These are phyloP conservation scores for Lanmaoa rubissima DNA, from an alignment of 768 basidiomycete genomes.

Conservation along the genomic window DNA sequence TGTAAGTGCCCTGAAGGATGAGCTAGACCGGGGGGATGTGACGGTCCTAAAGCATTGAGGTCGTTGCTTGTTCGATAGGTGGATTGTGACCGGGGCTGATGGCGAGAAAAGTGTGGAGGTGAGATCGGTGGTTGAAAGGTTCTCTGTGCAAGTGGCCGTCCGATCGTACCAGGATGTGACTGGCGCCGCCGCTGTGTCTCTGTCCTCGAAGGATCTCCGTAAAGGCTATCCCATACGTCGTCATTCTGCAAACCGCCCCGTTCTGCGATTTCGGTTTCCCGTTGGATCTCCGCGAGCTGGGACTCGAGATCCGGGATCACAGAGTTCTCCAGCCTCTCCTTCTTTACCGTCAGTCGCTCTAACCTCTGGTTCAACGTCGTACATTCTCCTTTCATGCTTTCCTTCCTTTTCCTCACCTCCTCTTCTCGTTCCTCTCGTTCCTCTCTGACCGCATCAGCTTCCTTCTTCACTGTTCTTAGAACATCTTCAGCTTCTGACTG, in stretches of 20 bases:
- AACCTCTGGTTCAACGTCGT: slow-evolving; percentile 53
- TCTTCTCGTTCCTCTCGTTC: slow-evolving; percentile 50
- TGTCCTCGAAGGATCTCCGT: slow-evolving; percentile 14
- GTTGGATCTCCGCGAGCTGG: slow-evolving; percentile 56
- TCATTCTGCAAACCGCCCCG: slow-evolving; percentile 26
- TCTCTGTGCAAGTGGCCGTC: slow-evolving; percentile 20
- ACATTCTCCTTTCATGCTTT: slow-evolving; percentile 58
- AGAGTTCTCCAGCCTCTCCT: slow-evolving; percentile 60
- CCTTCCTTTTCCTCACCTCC: slow-evolving; percentile 51
- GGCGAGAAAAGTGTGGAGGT: slow-evolving; percentile 26
- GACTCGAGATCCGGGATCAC: slow-evolving; percentile 67
- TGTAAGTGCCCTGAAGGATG: slow-evolving; percentile 13
- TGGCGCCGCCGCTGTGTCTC: slow-evolving; percentile 25
- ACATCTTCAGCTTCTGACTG: slow-evolving; percentile 42
- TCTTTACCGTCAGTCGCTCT: slow-evolving; percentile 64
- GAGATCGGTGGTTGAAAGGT: slow-evolving; percentile 21
- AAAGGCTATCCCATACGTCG: slow-evolving; percentile 15
- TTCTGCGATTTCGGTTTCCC: slow-evolving; percentile 50
- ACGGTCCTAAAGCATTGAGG: slow-evolving; percentile 5
- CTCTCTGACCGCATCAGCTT: slow-evolving; percentile 44
- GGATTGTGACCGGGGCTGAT: slow-evolving; percentile 29
- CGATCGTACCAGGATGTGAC: slow-evolving; percentile 31
- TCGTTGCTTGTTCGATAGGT: slow-evolving; percentile 22
- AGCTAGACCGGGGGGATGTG: slow-evolving; percentile 17
- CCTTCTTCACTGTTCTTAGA: slow-evolving; percentile 38